Base-by-base conservation (phyloP, 2,329 filamentous ascomycete genomes). In the Cladosporium sp. region DNA sequence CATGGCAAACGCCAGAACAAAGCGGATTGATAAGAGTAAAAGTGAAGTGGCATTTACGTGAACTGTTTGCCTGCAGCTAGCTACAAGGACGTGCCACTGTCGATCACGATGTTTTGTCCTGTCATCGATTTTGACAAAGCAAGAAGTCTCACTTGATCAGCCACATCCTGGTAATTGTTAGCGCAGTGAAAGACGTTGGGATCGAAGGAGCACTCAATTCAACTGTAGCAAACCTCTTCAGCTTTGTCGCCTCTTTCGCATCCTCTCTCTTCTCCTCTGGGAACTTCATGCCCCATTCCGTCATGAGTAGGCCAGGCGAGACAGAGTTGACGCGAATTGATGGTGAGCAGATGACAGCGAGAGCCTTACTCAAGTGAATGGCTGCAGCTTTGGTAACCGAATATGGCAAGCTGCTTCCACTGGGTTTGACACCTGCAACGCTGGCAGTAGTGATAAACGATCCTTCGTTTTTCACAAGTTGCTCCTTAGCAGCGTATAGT, bases 391-490 rank as follows among this genome's bases (percentile, higher is more conserved):
- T 78, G 7, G 76, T 78, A 18, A 78, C 76, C 3, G 76, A 67
- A 64, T 78, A 78, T 2, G 77, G 72, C 64, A 89, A 73, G 2
- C 84, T 84, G 68, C 86, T 89, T 1, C 89, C 89, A 66, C 83
- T 86, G 0, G 86, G 83, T 71, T 83, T 86, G 1, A 91, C 84
- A 0, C 88, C 89, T 0, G 89, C 88, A 28, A 90, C 72, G 53
- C 84, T 87, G 0, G 88, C 86, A 0, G 88, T 89, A 1, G 84
- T 86, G 68, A 91, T 83, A 69, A 91, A 90, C 0, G 80, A 79
- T 1, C 88, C 88, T 66, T 88, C 83, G 0, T 79, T 79, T 66
- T 83, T 80, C 4, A 88, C 87, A 23, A 88, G 80, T 53, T 86
- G 76, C 57, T 78, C 75, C 68, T 81, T 83, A 1, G 83, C 81